Percentiles rank a stretch among this genome's conserved stretches.
Conservation (phyloP, 345 rosid species). For the Schrenkiella parvula region DNA sequence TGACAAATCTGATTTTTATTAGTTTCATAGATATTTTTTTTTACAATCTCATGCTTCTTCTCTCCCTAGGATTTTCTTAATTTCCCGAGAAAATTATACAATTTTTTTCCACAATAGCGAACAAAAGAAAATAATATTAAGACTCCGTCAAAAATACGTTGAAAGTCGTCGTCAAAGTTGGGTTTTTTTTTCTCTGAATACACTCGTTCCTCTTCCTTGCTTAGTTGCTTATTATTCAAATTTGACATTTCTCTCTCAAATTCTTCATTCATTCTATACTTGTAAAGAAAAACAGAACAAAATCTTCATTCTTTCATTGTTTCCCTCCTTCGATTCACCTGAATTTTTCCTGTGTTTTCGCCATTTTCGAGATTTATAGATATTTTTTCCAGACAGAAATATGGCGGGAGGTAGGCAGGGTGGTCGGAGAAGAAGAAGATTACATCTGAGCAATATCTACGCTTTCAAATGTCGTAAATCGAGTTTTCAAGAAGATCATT, state of each 20-base stretch:
- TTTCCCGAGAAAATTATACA: not conserved
- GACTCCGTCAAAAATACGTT: not conserved
- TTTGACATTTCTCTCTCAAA: not conserved
- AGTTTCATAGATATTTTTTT: not conserved
- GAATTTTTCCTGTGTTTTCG: not conserved
- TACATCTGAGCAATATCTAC: conserved; percentile 61
- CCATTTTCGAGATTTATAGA: not conserved
- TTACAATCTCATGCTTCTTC: not conserved
- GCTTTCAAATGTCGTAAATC: conserved; percentile 63
- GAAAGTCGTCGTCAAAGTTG: conserved; percentile 35
- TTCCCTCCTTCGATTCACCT: not conserved
- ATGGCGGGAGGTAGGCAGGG: conserved; percentile 37
- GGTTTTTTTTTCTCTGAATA: not conserved
- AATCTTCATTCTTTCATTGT: conserved; percentile 1
- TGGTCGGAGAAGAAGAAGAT: conserved; percentile 55
- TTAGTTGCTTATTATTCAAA: not conserved
- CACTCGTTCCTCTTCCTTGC: conserved; percentile 23
- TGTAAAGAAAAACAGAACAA: too few species aligned
- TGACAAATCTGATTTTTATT: not conserved
- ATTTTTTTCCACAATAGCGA: not conserved
- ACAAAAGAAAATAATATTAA: not conserved
- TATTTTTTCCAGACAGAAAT: conserved; percentile 3
- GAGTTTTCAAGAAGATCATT: conserved; percentile 60
- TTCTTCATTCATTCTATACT: too few species aligned
- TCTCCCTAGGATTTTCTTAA: too few species aligned